phyloP scores from a whole-genome alignment of 495 filamentous ascomycete species.

The Lasiosphaeriaceae sp. region DNA sequence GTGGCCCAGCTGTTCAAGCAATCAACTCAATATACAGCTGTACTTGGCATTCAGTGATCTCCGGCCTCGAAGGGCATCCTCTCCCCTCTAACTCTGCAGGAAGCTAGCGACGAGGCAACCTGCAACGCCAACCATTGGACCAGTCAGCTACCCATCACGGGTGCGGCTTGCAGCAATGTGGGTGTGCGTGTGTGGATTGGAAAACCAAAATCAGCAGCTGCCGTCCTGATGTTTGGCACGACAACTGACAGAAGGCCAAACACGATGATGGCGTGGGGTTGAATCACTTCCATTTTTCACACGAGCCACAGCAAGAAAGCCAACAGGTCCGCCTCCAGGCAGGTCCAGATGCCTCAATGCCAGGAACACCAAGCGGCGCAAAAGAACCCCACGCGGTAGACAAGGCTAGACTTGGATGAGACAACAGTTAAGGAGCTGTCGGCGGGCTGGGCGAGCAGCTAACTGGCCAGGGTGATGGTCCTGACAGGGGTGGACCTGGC shows the following conservation, averaged over 20 bases:
- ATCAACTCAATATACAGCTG: neutral
- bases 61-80: neutral
- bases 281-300: neutral
- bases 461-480: neutral
- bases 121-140: neutral
- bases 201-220: too few relatives aligned
- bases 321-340: neutral
- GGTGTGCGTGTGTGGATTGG: too few relatives aligned
- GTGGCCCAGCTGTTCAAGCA: neutral
- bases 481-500: neutral
- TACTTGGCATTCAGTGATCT: neutral
- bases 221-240: too few relatives aligned
- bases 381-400: neutral
- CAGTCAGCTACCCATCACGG: neutral
- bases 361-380: neutral
- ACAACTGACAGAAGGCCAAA: too few relatives aligned
- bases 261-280: neutral
- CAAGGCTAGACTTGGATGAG: neutral
- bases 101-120: neutral
- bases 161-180: neutral
- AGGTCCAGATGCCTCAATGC: neutral
- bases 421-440: neutral
- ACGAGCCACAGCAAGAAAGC: neutral
- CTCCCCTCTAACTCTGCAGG: neutral
- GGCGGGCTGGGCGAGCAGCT: neutral